Evolutionary conservation across 306 rosid genomes (phyloP).

Genomic region (Quercus dentata): DNA sequence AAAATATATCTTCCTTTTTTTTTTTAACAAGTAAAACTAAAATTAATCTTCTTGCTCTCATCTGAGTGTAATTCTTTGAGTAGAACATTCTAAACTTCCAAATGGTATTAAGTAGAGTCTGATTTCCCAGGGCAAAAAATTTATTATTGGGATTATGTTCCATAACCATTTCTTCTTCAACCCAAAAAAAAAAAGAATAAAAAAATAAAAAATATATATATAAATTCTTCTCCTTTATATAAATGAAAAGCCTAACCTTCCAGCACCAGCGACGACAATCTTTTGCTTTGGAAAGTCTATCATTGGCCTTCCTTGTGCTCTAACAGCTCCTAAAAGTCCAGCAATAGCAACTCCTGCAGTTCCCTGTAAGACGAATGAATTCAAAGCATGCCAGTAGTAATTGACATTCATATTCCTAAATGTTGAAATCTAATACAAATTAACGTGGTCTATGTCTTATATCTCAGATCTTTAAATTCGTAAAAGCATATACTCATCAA

Average conservation of each 20-base stretch:
- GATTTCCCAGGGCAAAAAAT: background rate
- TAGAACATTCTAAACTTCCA: background rate
- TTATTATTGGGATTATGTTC: background rate
- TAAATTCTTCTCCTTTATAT: background rate
- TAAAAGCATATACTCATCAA: background rate
- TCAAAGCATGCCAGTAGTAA: conserved; percentile 6
- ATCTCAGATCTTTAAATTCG: background rate
- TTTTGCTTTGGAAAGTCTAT: conserved; percentile 95
- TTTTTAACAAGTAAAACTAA: background rate
- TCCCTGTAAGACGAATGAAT: conserved; percentile 53
- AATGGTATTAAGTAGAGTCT: background rate
- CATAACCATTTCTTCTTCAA: background rate
- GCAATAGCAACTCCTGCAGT: conserved; percentile 99
- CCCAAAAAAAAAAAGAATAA: background rate
- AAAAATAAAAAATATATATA: too few relatives aligned
- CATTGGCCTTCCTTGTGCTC: conserved; percentile 99
- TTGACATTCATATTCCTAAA: background rate
- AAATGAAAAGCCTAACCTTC: conserved; percentile 61
- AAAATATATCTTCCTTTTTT: background rate
- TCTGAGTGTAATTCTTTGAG: background rate
- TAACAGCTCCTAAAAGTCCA: conserved; percentile 97
- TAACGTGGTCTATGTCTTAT: background rate
- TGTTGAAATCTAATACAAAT: background rate
- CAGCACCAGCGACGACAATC: conserved; percentile 99
- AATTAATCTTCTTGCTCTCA: background rate